Evolutionary conservation across 768 basidiomycete species (phyloP).

Genomic region (Cystobasidium onofrii): DNA sequence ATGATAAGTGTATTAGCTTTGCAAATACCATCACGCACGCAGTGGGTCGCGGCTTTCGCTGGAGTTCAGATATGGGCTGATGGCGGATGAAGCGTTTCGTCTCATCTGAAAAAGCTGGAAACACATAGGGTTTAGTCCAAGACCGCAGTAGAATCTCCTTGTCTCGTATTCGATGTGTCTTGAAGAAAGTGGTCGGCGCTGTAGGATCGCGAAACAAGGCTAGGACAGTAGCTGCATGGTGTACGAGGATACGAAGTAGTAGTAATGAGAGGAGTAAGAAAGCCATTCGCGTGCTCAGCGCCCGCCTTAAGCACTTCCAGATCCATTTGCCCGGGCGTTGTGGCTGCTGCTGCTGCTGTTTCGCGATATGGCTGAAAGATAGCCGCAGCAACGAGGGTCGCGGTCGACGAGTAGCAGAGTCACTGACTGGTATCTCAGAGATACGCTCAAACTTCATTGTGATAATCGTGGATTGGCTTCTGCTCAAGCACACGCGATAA

Average conservation of each 20-base stretch:
- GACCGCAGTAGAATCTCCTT: neutral
- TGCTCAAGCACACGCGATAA: neutral
- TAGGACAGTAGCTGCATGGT: neutral
- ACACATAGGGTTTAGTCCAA: neutral
- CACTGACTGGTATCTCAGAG: neutral
- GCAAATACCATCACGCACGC: neutral
- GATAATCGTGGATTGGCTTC: neutral
- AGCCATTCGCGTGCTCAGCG: neutral
- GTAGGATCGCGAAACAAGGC: constrained; percentile 1
- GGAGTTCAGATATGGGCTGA: neutral
- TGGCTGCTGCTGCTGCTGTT: neutral
- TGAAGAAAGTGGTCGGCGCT: constrained; percentile 10
- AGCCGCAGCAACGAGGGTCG: neutral
- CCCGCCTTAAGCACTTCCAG: neutral
- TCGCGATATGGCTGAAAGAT: neutral
- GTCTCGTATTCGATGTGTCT: neutral
- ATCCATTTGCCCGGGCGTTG: neutral
- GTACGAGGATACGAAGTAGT: neutral
- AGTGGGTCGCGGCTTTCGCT: neutral
- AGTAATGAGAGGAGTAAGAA: neutral
- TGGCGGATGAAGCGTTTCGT: constrained; percentile 4
- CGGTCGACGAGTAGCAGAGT: neutral
- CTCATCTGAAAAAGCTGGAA: neutral
- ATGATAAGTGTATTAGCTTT: neutral
- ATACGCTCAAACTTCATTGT: neutral